Evolutionary conservation across 2,329 filamentous ascomycete genomes (phyloP).

Genomic region (Zymoseptoria ardabiliae): DNA sequence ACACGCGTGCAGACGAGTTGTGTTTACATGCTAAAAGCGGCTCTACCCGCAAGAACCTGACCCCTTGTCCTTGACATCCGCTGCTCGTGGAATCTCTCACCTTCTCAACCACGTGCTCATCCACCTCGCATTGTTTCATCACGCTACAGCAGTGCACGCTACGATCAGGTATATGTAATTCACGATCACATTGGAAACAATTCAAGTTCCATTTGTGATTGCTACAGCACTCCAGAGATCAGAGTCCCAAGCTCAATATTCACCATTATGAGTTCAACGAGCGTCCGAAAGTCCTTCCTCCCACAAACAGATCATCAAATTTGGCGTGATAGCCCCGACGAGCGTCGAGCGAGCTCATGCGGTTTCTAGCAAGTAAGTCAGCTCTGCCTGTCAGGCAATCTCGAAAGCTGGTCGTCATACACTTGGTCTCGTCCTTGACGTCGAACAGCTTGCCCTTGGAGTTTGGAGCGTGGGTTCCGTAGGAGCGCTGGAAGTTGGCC

Average conservation of each 20-base stretch:
- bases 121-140: background rate
- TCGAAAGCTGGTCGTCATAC: background rate
- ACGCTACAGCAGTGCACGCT: background rate
- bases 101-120: background rate
- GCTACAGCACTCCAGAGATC: background rate
- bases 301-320: background rate
- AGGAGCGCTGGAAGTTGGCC: conserved; percentile 4
- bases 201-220: background rate
- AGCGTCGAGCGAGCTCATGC: background rate
- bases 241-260: background rate
- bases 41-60: background rate
- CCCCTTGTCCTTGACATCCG: background rate
- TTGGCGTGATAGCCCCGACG: background rate
- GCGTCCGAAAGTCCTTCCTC: background rate
- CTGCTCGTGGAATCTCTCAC: background rate
- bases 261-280: background rate
- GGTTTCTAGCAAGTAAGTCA: background rate
- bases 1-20: background rate
- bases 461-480: conserved; percentile 6
- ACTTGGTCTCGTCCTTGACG: background rate
- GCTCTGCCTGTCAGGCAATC: background rate
- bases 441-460: conserved; percentile 6
- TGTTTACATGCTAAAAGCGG: background rate
- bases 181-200: background rate
- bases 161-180: background rate